Base-by-base conservation (phyloP, 1,139 yeast genomes). In the Arxiozyma bovina region DNA sequence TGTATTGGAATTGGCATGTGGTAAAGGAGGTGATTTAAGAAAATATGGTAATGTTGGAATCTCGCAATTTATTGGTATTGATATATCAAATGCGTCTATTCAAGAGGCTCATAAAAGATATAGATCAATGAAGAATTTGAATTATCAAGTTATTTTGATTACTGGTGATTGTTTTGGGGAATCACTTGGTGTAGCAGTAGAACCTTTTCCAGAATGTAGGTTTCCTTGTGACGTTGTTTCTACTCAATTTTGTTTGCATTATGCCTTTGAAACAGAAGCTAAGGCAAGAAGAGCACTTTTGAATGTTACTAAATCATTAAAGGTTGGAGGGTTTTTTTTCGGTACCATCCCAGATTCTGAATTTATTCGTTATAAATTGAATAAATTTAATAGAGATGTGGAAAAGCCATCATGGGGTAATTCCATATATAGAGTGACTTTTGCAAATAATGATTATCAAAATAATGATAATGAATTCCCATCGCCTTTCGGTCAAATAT, bases 311-410 rank as follows among this genome's bases (percentile, higher is more conserved):
- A 77, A 82, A 57, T 83, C 93, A 0, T 76, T 93, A 56, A 80
- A 80, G 61, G 75, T 83, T 1, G 98, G 97, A 1, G 98, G 99
- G 0, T 76, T 77, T 53, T 91, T 94, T 64, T 79, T 93, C 56
- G 99, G 98, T 1, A 94, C 99, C 0, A 88, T 91, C 47, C 99
- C 99, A 1, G 89, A 93, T 53, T 83, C 95, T 2, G 97, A 90
- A 66, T 86, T 85, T 61, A 86, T 91, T 51, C 77, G 81, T 56
- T 79, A 81, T 61, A 85, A 85, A 65, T 74, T 87, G 47, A 73
- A 77, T 51, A 78, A 76, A 50, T 65, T 81, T 51, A 69, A 68
- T 40, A 71, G 74, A 20, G 73, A 72, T 18, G 83, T 79, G 20
- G 80, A 78, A 49, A 77, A 77, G 49, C 79, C 79, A 51, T 61